Conservation (phyloP, 257 asterid genomes). For the Przewalskia tangutica region DNA sequence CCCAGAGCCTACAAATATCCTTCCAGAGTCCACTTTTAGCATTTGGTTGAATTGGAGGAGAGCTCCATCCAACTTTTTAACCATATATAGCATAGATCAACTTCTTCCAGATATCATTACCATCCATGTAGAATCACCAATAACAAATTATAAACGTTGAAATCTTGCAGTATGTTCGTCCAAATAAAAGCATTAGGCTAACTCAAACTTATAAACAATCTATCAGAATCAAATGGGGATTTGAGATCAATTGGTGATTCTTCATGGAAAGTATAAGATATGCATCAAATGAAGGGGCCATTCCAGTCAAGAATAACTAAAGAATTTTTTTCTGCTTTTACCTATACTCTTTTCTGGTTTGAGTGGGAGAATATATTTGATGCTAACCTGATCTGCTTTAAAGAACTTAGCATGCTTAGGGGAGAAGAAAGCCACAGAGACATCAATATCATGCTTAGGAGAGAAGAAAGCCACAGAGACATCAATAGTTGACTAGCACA, state of each 20-base stretch:
- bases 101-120: too few relatives aligned
- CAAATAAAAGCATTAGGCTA: background rate
- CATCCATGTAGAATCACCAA: background rate
- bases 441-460: too few relatives aligned
- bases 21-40: too few relatives aligned
- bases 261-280: background rate
- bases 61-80: background rate
- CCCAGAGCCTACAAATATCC: too few relatives aligned
- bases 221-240: background rate
- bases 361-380: background rate
- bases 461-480: too few relatives aligned
- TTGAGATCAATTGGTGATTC: background rate
- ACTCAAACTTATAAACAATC: background rate
- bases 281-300: background rate
- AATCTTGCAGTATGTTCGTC: background rate
- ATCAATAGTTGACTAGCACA: background rate
- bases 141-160: background rate
- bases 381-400: background rate
- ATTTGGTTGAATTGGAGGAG: background rate
- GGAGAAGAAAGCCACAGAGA: background rate
- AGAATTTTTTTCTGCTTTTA: background rate
- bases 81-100: too few relatives aligned
- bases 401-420: background rate
- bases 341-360: background rate
- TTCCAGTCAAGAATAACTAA: background rate